A percentile compares a stretch with the other conserved stretches of the same genome.
phyloP scores from a whole-genome alignment of 768 basidiomycete species.

The Sporobolomyces pararoseus region DNA sequence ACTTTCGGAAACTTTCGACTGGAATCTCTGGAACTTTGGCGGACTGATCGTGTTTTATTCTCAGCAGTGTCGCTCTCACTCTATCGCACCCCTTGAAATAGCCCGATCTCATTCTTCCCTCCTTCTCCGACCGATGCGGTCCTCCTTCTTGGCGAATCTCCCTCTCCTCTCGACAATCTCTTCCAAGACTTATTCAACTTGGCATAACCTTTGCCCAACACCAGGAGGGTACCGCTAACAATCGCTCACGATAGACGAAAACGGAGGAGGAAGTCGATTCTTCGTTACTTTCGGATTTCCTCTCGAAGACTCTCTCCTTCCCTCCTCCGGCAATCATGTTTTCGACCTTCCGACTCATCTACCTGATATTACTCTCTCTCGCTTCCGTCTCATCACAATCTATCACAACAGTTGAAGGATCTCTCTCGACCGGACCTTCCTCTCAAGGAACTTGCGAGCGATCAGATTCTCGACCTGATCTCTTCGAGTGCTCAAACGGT shows the following conservation, averaged over 20 bases:
- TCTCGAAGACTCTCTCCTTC: background rate
- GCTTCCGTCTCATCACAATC: background rate
- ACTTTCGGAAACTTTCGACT: too few species aligned
- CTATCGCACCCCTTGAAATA: too few species aligned
- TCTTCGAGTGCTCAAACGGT: slow-evolving; percentile 38
- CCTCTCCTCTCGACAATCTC: background rate
- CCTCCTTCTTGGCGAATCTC: slow-evolving; percentile 7
- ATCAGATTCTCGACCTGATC: slow-evolving; percentile 8
- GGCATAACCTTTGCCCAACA: background rate
- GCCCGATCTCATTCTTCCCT: too few species aligned
- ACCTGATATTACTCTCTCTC: background rate
- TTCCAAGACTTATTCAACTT: slow-evolving; percentile 4
- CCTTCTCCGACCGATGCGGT: background rate
- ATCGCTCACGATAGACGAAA: background rate
- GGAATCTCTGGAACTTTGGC: too few species aligned
- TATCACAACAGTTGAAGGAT: background rate
- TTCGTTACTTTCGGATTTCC: background rate
- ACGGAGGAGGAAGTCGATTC: too few species aligned
- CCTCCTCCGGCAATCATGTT: background rate
- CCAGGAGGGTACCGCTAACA: background rate
- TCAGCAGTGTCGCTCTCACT: too few species aligned
- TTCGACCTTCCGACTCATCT: background rate
- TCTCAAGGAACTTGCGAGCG: slow-evolving; percentile 11
- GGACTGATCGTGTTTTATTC: too few species aligned
- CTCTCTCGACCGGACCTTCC: background rate